Evolutionary conservation across 306 rosid species (phyloP), one percentile per base, ranked within the genome.

Genomic region (Cucurbita argyrosperma): DNA sequence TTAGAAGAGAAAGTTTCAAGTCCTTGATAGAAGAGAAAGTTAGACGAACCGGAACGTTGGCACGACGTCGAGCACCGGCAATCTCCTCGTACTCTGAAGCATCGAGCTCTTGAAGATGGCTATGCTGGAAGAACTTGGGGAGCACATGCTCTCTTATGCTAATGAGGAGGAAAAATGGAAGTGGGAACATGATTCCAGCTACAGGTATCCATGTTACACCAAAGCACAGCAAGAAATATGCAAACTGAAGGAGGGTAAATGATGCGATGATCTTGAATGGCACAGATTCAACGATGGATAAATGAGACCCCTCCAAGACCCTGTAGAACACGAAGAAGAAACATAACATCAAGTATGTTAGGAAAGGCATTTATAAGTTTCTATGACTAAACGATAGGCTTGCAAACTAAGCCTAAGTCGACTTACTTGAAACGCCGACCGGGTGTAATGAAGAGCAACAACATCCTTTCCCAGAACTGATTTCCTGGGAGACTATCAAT

Each of bases 161-260:
- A 26, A 84, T 74, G 21, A 84, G 85, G 76, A 84, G 76, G 78
- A 84, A 84, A 76, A 84, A 84, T 23, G 87, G 87, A 75, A 81
- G 46, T 38, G 87, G 87, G 85, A 84, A 84, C 82, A 81, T 16
- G 74, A 84, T 84, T 49, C 87, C 85, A 23, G 83, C 87, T 59
- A 84, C 74, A 50, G 87, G 87, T 60, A 84, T 84, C 87, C 87
- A 81, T 45, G 85, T 84, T 71, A 84, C 70, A 38, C 87, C 85
- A 19, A 72, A 84, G 70, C 85, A 84, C 53, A 84, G n/a, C 74
- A 81, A 38, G 21, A 81, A 81, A 77, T 84, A 84, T 3, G 78
- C 52, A 0, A 74, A 26, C 67, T 84, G 87, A 70, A 84, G 71
- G 76, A 84, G 78, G 1, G 87, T 81, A 52, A 84, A 81, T 7